Evolutionary conservation across 352 stramenopile species (phyloP), one percentile per base, ranked within the genome.

Genomic region (Blastocystis hominis): DNA sequence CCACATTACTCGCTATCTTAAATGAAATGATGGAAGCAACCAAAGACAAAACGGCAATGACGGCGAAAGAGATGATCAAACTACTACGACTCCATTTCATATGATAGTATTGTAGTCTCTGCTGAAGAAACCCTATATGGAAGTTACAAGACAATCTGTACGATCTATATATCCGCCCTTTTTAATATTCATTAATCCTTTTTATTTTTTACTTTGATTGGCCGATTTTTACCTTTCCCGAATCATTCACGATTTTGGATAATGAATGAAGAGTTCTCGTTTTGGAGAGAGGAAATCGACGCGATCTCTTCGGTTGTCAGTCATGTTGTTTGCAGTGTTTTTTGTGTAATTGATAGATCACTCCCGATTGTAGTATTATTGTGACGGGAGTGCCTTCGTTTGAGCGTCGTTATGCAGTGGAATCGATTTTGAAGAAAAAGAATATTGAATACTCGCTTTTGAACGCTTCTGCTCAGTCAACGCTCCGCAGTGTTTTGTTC

Each of bases 101-200:
- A 69, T 53, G 72, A 50, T 68, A 17, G 20, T 46, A 47, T 46
- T 66, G 50, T 2, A 84, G 47, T 30, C 72, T 50, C 56, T 84
- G 72, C 56, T 84, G 72, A 1, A 84, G 44, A 46, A 84, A 84
- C 50, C 68, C 72, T 84, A 84, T 15, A 24, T 84, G 4, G 50
- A 20, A 5, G 3, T 20, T n/a, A 10, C 10, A 24, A 9, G 40
- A 2, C n/a, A 54, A 24, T 0, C 1, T 36, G 10, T 17, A 84
- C 72, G 50, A 20, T 84, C 72, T 36, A 44, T 84, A 68, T 68
- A 84, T 5, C 44, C 50, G 66, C 68, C 72, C 72, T 84, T 84
- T 15, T 20, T 38, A 15, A 20, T 64, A 40, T 7, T 20, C 70
- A 80, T 80, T 30, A 30, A 30, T 30, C 24, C 13, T 42, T 63